Evolutionary conservation across 768 basidiomycete species (phyloP).

Genomic region (Rhodotorula diobovata): DNA sequence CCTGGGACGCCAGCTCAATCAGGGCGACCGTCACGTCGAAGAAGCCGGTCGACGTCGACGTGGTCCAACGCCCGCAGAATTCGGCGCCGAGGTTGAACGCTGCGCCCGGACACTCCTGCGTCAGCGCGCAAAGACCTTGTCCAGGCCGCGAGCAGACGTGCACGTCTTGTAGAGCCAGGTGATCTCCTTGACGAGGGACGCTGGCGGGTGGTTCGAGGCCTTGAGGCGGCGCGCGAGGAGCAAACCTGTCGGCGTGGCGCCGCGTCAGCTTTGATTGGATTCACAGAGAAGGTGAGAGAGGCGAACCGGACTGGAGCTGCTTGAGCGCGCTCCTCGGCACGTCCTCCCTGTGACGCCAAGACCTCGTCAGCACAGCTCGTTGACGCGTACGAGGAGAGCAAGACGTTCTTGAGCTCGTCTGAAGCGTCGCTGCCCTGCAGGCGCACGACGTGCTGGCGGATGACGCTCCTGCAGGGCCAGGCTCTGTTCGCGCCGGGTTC

Average conservation of each 20-base stretch:
- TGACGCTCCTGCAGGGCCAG: not conserved
- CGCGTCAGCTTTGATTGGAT: not conserved
- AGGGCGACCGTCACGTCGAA: conserved; percentile 9
- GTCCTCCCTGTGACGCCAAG: too few relatives aligned
- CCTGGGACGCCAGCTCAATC: not conserved
- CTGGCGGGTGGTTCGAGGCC: not conserved
- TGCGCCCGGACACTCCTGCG: not conserved
- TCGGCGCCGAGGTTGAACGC: conserved; percentile 17
- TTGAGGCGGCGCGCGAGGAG: not conserved
- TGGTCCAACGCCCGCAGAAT: not conserved
- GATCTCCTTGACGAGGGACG: not conserved
- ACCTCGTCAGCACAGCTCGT: not conserved
- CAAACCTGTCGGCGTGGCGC: not conserved
- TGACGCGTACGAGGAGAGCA: too few relatives aligned
- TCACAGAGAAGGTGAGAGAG: too few relatives aligned
- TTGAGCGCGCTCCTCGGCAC: not conserved
- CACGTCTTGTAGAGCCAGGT: conserved; percentile 18
- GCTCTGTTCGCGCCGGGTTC: not conserved
- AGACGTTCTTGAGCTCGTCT: not conserved
- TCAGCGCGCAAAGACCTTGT: not conserved
- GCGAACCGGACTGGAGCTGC: not conserved
- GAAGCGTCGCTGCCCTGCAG: not conserved
- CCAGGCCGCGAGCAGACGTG: not conserved
- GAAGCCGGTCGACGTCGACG: not conserved
- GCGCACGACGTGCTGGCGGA: not conserved